These are phyloP conservation scores for Cryptosporidium sp. DNA, from an alignment of 169 alveolate genomes.

Conservation along the genomic window DNA sequence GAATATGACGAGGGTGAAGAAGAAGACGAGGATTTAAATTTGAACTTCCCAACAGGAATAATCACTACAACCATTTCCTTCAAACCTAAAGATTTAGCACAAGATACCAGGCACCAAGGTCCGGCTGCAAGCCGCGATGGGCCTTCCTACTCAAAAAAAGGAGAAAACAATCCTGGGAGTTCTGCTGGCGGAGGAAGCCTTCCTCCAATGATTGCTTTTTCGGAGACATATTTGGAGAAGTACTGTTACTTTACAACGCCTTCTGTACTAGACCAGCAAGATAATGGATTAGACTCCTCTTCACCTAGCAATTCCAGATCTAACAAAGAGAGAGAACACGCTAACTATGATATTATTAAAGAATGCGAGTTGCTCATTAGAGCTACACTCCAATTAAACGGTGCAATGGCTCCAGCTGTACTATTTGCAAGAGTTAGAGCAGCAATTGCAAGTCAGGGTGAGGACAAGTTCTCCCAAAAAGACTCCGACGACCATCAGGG, in stretches of 20 bases:
- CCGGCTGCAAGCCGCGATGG: not conserved
- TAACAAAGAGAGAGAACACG: not conserved
- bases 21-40: conserved; percentile 56
- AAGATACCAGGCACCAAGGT: not conserved
- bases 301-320: not conserved
- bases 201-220: conserved; percentile 39
- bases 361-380: conserved; percentile 63
- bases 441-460: conserved; percentile 47
- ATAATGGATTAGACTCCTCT: not conserved
- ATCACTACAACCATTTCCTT: conserved; percentile 26
- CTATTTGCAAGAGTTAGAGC: conserved; percentile 63
- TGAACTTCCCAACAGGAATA: conserved; percentile 69
- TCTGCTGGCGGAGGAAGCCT: conserved; percentile 1
- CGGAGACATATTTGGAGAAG: conserved; percentile 42
- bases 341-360: conserved; percentile 37
- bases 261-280: not conserved
- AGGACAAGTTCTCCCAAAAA: not conserved
- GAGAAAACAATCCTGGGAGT: not conserved
- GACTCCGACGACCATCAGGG: not conserved
- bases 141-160: not conserved
- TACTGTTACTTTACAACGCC: conserved; percentile 52
- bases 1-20: conserved; percentile 10
- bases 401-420: conserved; percentile 76
- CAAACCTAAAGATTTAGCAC: not conserved
- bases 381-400: conserved; percentile 62